Base-by-base conservation (phyloP, 2,329 filamentous ascomycete genomes). In the Cytospora leucostoma region DNA sequence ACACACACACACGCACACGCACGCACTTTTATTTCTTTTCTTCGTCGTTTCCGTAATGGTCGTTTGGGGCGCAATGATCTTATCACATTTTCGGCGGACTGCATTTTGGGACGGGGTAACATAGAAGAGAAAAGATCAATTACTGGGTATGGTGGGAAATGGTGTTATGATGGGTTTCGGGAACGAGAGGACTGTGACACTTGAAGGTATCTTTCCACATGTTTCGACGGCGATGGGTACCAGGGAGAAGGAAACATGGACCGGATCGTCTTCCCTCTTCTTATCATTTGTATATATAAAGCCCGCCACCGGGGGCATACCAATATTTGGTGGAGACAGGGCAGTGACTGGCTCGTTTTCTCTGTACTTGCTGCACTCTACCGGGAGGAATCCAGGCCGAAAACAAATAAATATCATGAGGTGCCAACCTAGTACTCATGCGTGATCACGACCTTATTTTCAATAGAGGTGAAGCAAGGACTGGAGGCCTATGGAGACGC, bases 71-170 rank as follows among this genome's bases (percentile, higher is more conserved):
- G 47, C 49, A 33, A 59, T 70, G 62, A 72, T 44, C n/a, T 7
- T 47, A 17, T 47, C 44, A 47, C 44, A 47, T 21, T 47, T 47
- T 47, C 4, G 44, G 44, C 7, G 44, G 44, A 11, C 44, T 33
- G 40, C 57, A 74, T 70, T 19, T 66, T 61, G n/a, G 44, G 44
- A 47, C 8, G 44, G 44, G 21, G 21, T 19, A 21, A 19, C 5
- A 47, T 47, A 47, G 44, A 47, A 21, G n/a, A 21, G 21, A 47
- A 47, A 21, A 13, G 37, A 6, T 3, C 21, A 47, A n/a, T 10
- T 47, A 21, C n/a, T 21, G 8, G 44, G n/a, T 19, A 47, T 47
- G 44, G 44, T 47, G 44, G 44, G 44, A 47, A 47, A 47, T 19
- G 44, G 44, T 47, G 44, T 47, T 47, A 47, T 47, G n/a, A 21